These are phyloP conservation scores for Canavalia ensiformis DNA, from an alignment of 306 rosid genomes.

Conservation along the genomic window DNA sequence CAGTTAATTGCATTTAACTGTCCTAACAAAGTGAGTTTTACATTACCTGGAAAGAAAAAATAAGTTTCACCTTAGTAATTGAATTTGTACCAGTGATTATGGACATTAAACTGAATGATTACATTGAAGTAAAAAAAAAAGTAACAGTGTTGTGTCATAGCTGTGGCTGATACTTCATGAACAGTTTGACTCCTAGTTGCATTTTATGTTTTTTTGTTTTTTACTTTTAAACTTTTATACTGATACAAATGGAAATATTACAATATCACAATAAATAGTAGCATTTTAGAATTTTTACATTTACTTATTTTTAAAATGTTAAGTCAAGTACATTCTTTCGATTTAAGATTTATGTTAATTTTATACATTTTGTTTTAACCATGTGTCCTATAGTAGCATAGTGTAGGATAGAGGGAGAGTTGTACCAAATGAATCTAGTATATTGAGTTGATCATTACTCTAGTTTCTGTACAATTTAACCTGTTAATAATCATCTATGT, in stretches of 20 bases:
- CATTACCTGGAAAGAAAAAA: background rate
- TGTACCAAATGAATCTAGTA: background rate
- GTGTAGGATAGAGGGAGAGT: no score
- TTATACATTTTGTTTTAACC: background rate
- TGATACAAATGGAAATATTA: background rate
- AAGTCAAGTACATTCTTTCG: background rate
- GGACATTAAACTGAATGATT: slow-evolving; percentile 22
- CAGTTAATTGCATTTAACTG: slow-evolving; percentile 34
- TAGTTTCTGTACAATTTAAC: no score
- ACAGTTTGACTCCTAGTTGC: background rate
- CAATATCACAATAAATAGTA: background rate
- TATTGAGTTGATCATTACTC: no score
- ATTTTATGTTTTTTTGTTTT: background rate
- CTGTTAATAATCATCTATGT: no score
- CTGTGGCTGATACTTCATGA: background rate
- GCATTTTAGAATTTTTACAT: background rate
- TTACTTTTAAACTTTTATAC: background rate
- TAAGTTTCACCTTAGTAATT: background rate
- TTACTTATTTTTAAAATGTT: background rate
- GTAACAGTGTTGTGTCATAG: background rate
- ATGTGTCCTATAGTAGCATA: background rate
- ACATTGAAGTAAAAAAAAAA: background rate
- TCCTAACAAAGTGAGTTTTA: slow-evolving; percentile 14
- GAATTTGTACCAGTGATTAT: slow-evolving; percentile 33
- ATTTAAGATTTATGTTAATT: background rate